These are phyloP conservation scores for Talaromyces sp. DNA, from an alignment of 2,329 filamentous ascomycete genomes.

Conservation along the genomic window DNA sequence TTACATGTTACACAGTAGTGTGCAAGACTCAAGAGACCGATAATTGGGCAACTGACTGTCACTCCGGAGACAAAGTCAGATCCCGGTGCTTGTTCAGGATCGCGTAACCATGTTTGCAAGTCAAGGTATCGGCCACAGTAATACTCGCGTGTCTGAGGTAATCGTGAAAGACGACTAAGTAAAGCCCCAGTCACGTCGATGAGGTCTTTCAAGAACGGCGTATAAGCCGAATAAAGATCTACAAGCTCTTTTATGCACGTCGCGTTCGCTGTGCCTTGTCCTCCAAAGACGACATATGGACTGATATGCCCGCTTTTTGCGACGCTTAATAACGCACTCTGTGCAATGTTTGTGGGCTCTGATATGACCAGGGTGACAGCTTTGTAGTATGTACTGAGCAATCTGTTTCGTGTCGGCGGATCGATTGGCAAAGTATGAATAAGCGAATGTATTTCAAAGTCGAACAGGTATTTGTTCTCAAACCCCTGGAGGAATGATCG, in stretches of 20 bases:
- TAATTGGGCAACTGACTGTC: conserved; percentile 91
- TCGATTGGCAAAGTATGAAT: not conserved
- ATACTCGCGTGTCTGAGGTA: conserved; percentile 1
- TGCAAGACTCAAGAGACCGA: conserved; percentile 89
- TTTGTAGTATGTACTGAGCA: not conserved
- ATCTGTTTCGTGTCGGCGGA: not conserved
- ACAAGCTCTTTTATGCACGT: not conserved
- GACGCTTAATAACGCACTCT: not conserved
- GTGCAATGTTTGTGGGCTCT: not conserved
- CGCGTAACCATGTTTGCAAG: conserved; percentile 86
- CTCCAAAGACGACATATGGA: conserved; percentile 1
- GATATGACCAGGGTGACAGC: not conserved
- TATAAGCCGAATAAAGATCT: not conserved
- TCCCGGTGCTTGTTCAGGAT: conserved; percentile 87
- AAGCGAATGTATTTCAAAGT: not conserved
- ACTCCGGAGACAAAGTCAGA: conserved; percentile 90
- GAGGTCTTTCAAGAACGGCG: not conserved
- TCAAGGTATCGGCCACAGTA: conserved; percentile 46
- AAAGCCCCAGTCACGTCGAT: not conserved
- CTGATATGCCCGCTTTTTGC: not conserved
- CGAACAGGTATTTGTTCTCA: not conserved
- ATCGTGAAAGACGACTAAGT: not conserved
- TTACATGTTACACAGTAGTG: conserved; percentile 95
- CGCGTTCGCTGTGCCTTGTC: conserved; percentile 2
- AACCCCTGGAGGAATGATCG: not conserved